Evolutionary conservation across 768 basidiomycete species (phyloP).

Genomic region (Trametes villosa): DNA sequence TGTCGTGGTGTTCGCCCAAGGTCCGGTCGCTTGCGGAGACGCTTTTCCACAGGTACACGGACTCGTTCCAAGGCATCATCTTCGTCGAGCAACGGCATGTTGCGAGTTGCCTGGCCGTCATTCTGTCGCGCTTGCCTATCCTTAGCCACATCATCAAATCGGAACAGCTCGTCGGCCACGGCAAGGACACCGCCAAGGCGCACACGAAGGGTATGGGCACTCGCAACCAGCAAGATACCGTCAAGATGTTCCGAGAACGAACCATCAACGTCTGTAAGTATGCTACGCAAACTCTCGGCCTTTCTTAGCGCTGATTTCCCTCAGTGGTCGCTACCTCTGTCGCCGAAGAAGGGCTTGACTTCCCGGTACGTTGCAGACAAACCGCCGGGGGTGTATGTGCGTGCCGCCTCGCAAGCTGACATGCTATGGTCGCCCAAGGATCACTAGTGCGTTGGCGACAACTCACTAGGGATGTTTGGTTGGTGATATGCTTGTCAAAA

Average conservation of each 20-base stretch:
- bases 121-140: constrained; percentile 64
- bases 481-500: constrained; percentile 14
- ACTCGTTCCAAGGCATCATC: constrained; percentile 77
- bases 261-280: constrained; percentile 69
- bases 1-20: constrained; percentile 79
- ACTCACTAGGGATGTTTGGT: constrained; percentile 1
- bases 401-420: constrained; percentile 5
- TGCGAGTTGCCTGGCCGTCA: constrained; percentile 66
- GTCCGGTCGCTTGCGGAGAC: constrained; percentile 63
- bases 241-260: constrained; percentile 67
- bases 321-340: constrained; percentile 83
- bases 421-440: constrained; percentile 16
- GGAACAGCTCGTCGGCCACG: constrained; percentile 74
- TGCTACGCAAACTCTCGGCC: not conserved
- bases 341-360: constrained; percentile 92
- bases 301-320: not conserved
- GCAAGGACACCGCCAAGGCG: constrained; percentile 42
- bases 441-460: constrained; percentile 10
- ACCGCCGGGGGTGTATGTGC: not conserved
- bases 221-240: constrained; percentile 58
- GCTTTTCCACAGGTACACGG: constrained; percentile 56
- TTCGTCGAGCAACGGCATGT: constrained; percentile 88
- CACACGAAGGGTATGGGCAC: constrained; percentile 56
- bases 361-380: constrained; percentile 57
- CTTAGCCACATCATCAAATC: constrained; percentile 61